Evolutionary conservation across 1,284 basidiomycete genomes (phyloP), one percentile per base, ranked within the genome.

Genomic region (Chondrostereum purpureum): DNA sequence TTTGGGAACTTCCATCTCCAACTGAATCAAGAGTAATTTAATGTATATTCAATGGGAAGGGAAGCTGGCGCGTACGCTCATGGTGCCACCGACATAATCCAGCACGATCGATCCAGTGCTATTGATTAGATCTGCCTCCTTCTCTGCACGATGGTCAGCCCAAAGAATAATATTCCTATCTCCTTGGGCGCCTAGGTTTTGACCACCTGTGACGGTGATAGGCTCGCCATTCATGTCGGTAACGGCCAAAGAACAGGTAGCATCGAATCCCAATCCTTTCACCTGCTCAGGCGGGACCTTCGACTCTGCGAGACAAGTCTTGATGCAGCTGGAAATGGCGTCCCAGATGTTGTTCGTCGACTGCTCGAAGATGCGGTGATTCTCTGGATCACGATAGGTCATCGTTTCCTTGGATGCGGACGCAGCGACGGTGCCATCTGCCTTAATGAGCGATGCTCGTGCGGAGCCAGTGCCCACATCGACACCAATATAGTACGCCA

Each of bases 1-100:
- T 67, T 98, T 97, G 0, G 93, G 93, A 37, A 95, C 81, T 65
- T 96, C 93, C 93, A 97, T 96, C 66, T 97, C 93, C 42, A 96
- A 76, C 89, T 94, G 54, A 6, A 52, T 42, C 52, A 53, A 19
- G 19, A 11, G 18, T 22, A 45, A 14, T 34, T n/a, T n/a, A n/a
- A n/a, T n/a, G n/a, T n/a, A 42, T 51, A 20, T 46, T 34, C 31
- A 24, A 37, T 2, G 16, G 12, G 43, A 43, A 38, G 19, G 21
- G 33, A 47, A 12, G 27, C 33, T 14, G 42, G 21, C 20, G 37
- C 86, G 54, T 67, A 93, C 92, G 61, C 92, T 95, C 88, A 99
- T 97, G 24, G 83, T 92, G 42, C 92, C 92, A 19, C 95, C 95
- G 33, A 99, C 94, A 64, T 95, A 99, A 53, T 94, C 84, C 52